Conservation (phyloP, 1,139 yeast genomes). For the Lodderomyces theae region DNA sequence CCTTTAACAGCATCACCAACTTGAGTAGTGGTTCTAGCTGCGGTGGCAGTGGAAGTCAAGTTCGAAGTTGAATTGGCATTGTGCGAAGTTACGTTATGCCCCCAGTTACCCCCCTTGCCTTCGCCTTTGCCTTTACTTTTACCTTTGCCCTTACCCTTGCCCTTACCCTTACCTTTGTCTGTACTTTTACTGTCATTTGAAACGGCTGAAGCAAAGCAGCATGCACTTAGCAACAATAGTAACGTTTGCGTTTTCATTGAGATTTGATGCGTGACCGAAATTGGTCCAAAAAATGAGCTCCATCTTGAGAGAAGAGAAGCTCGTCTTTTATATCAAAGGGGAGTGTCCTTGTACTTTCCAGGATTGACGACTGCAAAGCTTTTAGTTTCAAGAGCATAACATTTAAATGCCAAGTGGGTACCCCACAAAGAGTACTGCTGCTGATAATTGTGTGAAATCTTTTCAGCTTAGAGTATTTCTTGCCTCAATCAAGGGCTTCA, state of each 20-base stretch:
- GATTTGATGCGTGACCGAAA: background rate
- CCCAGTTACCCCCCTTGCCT: background rate
- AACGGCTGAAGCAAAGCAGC: conserved; percentile 1
- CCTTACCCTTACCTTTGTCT: background rate
- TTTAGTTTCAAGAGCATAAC: background rate
- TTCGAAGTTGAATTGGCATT: conserved; percentile 1
- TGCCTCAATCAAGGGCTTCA: too few species aligned
- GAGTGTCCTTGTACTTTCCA: background rate
- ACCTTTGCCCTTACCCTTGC: background rate
- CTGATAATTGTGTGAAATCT: too few species aligned
- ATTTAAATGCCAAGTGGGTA: too few species aligned
- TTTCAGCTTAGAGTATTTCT: too few species aligned
- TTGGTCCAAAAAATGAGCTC: too few species aligned
- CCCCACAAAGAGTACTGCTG: too few species aligned
- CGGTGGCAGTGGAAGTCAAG: conserved; percentile 11
- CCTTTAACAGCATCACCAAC: conserved; percentile 23
- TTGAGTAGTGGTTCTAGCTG: conserved; percentile 22
- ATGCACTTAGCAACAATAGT: background rate
- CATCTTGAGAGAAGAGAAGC: too few species aligned
- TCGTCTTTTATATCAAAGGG: background rate
- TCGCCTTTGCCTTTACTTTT: background rate
- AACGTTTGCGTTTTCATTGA: conserved; percentile 1
- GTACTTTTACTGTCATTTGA: background rate
- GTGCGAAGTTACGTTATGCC: conserved; percentile 1
- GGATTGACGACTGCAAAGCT: too few species aligned